phyloP scores from a whole-genome alignment of 1,139 yeast genomes.

The Lodderomyces jiufengensis region DNA sequence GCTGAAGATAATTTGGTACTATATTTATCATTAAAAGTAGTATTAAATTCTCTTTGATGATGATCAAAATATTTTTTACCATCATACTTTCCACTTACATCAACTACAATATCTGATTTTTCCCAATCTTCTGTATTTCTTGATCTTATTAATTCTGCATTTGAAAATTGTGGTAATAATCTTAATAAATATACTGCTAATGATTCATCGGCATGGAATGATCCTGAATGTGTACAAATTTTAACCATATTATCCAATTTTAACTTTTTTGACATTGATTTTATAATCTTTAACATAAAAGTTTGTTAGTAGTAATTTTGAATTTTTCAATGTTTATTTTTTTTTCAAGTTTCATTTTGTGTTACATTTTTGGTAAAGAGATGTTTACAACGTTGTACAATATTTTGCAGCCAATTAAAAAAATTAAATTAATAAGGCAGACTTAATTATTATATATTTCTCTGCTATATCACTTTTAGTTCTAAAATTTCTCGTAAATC shows the following conservation, averaged over 20 bases:
- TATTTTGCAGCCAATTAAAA: no score
- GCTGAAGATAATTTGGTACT: conserved; percentile 86
- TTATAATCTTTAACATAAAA: not conserved
- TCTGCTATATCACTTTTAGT: no score
- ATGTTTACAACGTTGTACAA: no score
- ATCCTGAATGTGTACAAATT: conserved; percentile 91
- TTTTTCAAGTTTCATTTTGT: no score
- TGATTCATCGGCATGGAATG: conserved; percentile 98
- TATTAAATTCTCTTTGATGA: conserved; percentile 70
- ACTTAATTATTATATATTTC: no score
- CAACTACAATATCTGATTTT: conserved; percentile 85
- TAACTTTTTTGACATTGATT: conserved; percentile 14
- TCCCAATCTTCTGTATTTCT: conserved; percentile 84
- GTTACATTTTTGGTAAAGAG: no score
- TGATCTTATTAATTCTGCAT: conserved; percentile 73
- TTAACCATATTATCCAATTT: conserved; percentile 26
- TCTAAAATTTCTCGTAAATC: no score
- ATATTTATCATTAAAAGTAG: conserved; percentile 33
- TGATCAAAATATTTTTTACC: conserved; percentile 87
- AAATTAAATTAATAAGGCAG: no score
- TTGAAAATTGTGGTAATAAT: conserved; percentile 63
- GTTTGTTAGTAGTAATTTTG: no score
- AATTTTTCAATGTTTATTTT: no score
- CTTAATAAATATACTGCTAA: conserved; percentile 86
- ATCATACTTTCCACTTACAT: conserved; percentile 93